Conservation (phyloP, 1,284 basidiomycete species). For the Leucoagaricus sp. region DNA sequence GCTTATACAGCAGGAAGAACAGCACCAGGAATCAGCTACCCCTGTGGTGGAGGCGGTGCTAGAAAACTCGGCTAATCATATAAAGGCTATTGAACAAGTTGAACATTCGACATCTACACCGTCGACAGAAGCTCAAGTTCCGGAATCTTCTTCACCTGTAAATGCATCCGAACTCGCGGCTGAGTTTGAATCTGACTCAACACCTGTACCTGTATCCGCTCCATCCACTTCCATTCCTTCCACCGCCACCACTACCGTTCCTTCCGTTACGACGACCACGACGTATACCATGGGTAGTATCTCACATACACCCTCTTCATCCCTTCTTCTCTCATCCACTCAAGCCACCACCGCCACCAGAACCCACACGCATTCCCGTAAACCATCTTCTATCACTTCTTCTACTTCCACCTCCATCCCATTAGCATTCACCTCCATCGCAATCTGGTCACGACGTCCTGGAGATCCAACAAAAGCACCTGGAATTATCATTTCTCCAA, state of each 20-base stretch:
- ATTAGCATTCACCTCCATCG: conserved; percentile 42
- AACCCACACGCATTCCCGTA: conserved; percentile 9
- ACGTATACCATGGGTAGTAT: conserved; percentile 31
- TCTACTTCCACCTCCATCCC: too few relatives aligned
- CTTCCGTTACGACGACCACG: neutral
- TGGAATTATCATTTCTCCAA: conserved; percentile 66
- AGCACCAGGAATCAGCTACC: too few relatives aligned
- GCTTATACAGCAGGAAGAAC: too few relatives aligned
- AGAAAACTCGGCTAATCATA: too few relatives aligned
- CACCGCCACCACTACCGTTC: neutral
- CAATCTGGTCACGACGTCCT: conserved; percentile 70
- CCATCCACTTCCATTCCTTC: neutral
- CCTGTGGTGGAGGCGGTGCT: too few relatives aligned
- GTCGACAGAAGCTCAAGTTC: neutral
- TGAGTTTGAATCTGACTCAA: neutral
- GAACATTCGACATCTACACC: too few relatives aligned
- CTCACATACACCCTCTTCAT: conserved; percentile 19
- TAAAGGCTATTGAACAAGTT: too few relatives aligned
- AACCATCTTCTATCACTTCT: conserved; percentile 15
- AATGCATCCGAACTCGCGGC: neutral
- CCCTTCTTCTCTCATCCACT: conserved; percentile 17
- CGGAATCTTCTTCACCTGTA: neutral
- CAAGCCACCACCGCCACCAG: conserved; percentile 14
- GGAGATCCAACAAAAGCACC: conserved; percentile 60
- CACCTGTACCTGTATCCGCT: neutral